A percentile compares a stretch with the other conserved stretches of the same genome.
Evolutionary conservation across 805 yeast species (phyloP).

Genomic region (Dipodascopsis uninucleata): DNA sequence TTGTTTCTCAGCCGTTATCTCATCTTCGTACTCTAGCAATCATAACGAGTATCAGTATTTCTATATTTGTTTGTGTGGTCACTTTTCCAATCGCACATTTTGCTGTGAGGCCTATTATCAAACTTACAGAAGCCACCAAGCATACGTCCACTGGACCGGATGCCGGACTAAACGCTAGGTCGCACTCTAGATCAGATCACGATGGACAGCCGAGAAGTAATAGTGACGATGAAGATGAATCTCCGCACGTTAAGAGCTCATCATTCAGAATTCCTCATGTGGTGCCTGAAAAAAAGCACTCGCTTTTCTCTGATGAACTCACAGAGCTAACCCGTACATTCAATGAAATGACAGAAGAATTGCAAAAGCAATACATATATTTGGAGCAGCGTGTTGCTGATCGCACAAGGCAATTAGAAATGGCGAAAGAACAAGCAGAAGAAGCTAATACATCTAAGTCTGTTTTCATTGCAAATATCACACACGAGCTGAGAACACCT

Average conservation of each 20-base stretch:
- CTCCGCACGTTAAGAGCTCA: no score
- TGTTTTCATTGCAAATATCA: slow-evolving; percentile 84
- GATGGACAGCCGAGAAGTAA: neutral
- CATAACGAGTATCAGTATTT: slow-evolving; percentile 76
- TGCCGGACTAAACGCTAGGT: neutral
- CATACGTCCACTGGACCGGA: slow-evolving; percentile 39
- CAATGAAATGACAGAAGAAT: slow-evolving; percentile 84
- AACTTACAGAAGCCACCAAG: slow-evolving; percentile 79
- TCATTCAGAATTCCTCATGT: slow-evolving; percentile 20
- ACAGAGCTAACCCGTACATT: slow-evolving; percentile 85
- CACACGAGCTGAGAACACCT: slow-evolving; percentile 93
- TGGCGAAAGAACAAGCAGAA: slow-evolving; percentile 49
- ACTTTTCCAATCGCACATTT: slow-evolving; percentile 81
- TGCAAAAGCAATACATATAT: slow-evolving; percentile 76
- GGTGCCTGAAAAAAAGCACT: slow-evolving; percentile 31
- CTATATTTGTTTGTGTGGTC: slow-evolving; percentile 65
- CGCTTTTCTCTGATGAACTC: slow-evolving; percentile 64
- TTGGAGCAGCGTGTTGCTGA: slow-evolving; percentile 83
- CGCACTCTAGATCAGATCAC: neutral
- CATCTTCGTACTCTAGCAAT: slow-evolving; percentile 63
- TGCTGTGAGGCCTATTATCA: slow-evolving; percentile 78
- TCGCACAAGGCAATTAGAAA: slow-evolving; percentile 83
- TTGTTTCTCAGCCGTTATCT: slow-evolving; percentile 60
- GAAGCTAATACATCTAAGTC: slow-evolving; percentile 96
- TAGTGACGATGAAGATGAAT: no score